These are phyloP conservation scores for Cercospora citrullina DNA, from an alignment of 2,329 filamentous ascomycete genomes.

Conservation along the genomic window DNA sequence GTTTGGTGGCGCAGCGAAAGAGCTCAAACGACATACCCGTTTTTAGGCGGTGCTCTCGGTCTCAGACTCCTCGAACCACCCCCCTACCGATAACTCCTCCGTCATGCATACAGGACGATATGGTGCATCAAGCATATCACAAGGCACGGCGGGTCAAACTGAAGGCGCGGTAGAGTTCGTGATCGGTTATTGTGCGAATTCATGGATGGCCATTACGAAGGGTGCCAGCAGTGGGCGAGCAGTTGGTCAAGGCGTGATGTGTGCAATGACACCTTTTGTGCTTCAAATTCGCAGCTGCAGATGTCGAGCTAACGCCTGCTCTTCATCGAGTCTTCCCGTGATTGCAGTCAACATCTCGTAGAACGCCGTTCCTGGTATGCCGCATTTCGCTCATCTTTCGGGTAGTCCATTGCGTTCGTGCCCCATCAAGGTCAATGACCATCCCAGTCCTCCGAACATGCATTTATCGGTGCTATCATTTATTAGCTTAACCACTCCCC, in stretches of 20 bases:
- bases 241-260: not conserved
- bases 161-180: not conserved
- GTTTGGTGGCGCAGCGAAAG: not conserved
- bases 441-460: conserved; percentile 16
- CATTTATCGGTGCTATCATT: conserved; percentile 39
- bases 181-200: not conserved
- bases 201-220: not conserved
- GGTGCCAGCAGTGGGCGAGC: not conserved
- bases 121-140: not conserved
- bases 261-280: conserved; percentile 2
- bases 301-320: conserved; percentile 16
- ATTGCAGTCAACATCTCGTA: conserved; percentile 19
- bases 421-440: conserved; percentile 17
- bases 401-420: conserved; percentile 12
- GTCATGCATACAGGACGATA: not conserved
- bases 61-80: not conserved
- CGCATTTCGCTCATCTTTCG: conserved; percentile 17
- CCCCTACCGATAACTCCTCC: not conserved
- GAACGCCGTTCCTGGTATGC: conserved; percentile 30
- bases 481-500: conserved; percentile 13
- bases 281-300: conserved; percentile 19
- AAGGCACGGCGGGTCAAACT: not conserved
- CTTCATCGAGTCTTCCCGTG: conserved; percentile 14
- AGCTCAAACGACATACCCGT: not conserved
- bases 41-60: not conserved